Base-by-base conservation (phyloP, 495 filamentous ascomycete species). In the Annulohypoxylon bovei region DNA sequence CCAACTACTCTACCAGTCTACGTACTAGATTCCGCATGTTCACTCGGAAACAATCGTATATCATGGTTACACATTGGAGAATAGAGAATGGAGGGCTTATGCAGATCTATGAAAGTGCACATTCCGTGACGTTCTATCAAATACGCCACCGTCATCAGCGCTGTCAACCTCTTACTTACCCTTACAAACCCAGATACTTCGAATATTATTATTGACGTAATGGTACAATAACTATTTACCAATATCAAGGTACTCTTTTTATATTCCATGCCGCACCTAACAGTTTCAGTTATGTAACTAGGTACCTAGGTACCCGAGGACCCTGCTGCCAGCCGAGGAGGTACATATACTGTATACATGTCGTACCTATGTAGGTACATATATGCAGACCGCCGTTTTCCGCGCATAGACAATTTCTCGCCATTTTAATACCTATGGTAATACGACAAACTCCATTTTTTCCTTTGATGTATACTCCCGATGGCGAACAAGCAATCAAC, bases 321-420 rank as follows among this genome's bases (percentile, higher is more conserved):
- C 18, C 40, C 40, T 11, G 22, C n/a, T n/a, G n/a, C n/a, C n/a
- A n/a, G n/a, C 12, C 9, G 18, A 59, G 12, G 12, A 47, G 57
- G 54, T 57, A 57, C 54, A 28, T 14, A 40, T n/a, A n/a, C n/a
- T n/a, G n/a, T n/a, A n/a, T n/a, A n/a, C n/a, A n/a, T n/a, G n/a
- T n/a, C n/a, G n/a, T n/a, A n/a, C n/a, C n/a, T 14, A n/a, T n/a
- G 11, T 40, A 18, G 1, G 39, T 37, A 42, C 14, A 30, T 28
- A 11, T 35, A 63, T 56, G 37, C 52, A 65, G 52, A 65, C 62
- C 62, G 62, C 62, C 52, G 28, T 65, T 57, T 55, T 12, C 46
- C 46, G n/a, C 5, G n/a, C 12, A 6, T 18, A 14, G 14, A 11
- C 4, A 44, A 14, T 18, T 55, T 40, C 16, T 7, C 40, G 7